Conservation (phyloP, 2,329 filamentous ascomycete species). For the Didymella pinodella region DNA sequence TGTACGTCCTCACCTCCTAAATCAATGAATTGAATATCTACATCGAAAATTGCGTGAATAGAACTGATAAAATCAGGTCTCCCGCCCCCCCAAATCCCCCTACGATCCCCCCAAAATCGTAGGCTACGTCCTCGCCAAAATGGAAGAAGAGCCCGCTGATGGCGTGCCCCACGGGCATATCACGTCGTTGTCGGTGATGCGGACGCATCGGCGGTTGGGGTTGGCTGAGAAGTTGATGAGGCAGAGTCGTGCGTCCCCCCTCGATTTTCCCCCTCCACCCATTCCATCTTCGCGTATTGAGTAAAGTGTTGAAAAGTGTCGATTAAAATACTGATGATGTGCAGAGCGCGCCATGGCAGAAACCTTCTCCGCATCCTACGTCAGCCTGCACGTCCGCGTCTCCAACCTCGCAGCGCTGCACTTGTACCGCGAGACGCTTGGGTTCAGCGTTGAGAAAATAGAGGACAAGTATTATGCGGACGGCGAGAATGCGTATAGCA, state of each 20-base stretch:
- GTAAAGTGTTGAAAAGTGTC: too few species aligned
- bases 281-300: too few species aligned
- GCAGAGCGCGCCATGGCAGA: constrained; percentile 95
- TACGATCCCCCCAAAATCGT: constrained; percentile 97
- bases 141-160: constrained; percentile 96
- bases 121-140: constrained; percentile 98
- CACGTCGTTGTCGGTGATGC: constrained; percentile 93
- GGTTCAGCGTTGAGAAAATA: constrained; percentile 55
- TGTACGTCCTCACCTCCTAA: constrained; percentile 48
- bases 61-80: constrained; percentile 58
- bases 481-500: constrained; percentile 93
- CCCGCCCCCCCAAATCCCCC: constrained; percentile 75
- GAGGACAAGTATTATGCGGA: constrained; percentile 96
- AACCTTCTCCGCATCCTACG: constrained; percentile 88
- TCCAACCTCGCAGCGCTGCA: constrained; percentile 91
- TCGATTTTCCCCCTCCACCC: too few species aligned
- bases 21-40: too few species aligned
- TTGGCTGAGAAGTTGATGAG: constrained; percentile 98
- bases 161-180: constrained; percentile 95
- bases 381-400: constrained; percentile 93
- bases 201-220: constrained; percentile 87
- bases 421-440: constrained; percentile 77
- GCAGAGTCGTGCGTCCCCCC: constrained; percentile 73
- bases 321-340: too few species aligned
- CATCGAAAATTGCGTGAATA: too few species aligned